phyloP scores from a whole-genome alignment of 2,329 filamentous ascomycete genomes.

The Mycosphaerelloides madeirae region DNA sequence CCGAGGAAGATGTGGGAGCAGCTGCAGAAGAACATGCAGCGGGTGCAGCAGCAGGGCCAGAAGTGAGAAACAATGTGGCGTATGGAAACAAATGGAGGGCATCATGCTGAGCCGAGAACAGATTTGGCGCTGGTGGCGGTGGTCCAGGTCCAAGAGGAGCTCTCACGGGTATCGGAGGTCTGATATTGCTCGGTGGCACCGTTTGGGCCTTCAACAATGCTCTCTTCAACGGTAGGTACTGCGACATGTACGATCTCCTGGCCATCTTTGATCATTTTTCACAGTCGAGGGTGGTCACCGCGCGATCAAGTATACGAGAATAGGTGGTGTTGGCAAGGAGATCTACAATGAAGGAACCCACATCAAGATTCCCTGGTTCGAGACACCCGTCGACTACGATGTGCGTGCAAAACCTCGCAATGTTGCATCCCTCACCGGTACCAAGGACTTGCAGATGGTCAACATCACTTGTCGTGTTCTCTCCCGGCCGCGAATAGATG shows the following conservation, averaged over 20 bases:
- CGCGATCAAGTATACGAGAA: conserved; percentile 90
- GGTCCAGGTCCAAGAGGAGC: conserved; percentile 47
- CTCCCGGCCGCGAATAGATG: conserved; percentile 78
- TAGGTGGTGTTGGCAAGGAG: conserved; percentile 90
- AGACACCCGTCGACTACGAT: conserved; percentile 93
- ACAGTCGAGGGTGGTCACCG: conserved; percentile 92
- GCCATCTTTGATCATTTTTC: conserved; percentile 6
- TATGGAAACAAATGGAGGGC: conserved; percentile 1
- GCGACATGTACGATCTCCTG: conserved; percentile 1
- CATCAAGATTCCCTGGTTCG: conserved; percentile 91
- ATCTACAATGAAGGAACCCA: conserved; percentile 98
- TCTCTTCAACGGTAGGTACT: conserved; percentile 60
- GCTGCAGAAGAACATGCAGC: conserved; percentile 57
- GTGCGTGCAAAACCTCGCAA: conserved; percentile 96
- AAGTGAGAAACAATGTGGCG: conserved; percentile 21
- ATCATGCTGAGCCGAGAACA: conserved; percentile 18
- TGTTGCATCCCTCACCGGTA: conserved; percentile 93
- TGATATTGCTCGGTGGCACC: conserved; percentile 53
- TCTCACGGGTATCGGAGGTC: conserved; percentile 50
- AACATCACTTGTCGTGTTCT: conserved; percentile 99
- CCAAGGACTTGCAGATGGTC: conserved; percentile 99
- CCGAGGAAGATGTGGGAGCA: conserved; percentile 63
- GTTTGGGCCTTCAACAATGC: conserved; percentile 57
- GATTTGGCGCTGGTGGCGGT: conserved; percentile 47
- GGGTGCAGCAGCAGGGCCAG: conserved; percentile 45